phyloP scores from a whole-genome alignment of 2,329 filamentous ascomycete genomes.

The Stagonosporopsis tanaceti region DNA sequence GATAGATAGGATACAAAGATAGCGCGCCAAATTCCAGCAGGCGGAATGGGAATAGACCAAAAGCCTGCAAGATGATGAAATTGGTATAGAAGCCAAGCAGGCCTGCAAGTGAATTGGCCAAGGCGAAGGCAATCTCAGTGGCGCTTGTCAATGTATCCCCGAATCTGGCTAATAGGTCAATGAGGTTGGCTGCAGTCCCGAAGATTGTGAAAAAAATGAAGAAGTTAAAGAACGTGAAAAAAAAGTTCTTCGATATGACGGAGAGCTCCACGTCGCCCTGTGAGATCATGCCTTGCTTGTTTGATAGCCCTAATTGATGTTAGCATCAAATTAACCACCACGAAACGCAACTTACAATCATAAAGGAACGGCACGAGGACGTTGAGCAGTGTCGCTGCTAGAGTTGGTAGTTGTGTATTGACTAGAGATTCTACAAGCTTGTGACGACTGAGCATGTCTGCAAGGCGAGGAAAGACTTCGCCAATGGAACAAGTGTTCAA shows the following conservation, averaged over 20 bases:
- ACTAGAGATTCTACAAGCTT: conserved; percentile 77
- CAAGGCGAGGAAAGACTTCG: conserved; percentile 74
- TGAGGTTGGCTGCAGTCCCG: conserved; percentile 79
- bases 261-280: conserved; percentile 94
- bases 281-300: conserved; percentile 92
- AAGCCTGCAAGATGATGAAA: conserved; percentile 89
- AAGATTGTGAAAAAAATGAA: conserved; percentile 94
- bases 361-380: conserved; percentile 92
- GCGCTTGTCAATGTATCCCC: conserved; percentile 80
- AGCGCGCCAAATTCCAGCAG: conserved; percentile 90
- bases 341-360: conserved; percentile 68
- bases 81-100: conserved; percentile 89
- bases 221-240: conserved; percentile 99
- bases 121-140: conserved; percentile 74
- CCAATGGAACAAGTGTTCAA: conserved; percentile 83
- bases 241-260: conserved; percentile 97
- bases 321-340: conserved; percentile 5
- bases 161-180: conserved; percentile 68
- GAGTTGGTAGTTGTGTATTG: conserved; percentile 85
- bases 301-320: conserved; percentile 70
- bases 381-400: conserved; percentile 86
- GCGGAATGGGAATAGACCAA: conserved; percentile 93
- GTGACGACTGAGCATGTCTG: conserved; percentile 71
- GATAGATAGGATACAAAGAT: conserved; percentile 79
- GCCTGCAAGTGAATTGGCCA: conserved; percentile 77